These are phyloP conservation scores for Panaeolus cyanescens DNA, from an alignment of 768 basidiomycete genomes.

Conservation along the genomic window DNA sequence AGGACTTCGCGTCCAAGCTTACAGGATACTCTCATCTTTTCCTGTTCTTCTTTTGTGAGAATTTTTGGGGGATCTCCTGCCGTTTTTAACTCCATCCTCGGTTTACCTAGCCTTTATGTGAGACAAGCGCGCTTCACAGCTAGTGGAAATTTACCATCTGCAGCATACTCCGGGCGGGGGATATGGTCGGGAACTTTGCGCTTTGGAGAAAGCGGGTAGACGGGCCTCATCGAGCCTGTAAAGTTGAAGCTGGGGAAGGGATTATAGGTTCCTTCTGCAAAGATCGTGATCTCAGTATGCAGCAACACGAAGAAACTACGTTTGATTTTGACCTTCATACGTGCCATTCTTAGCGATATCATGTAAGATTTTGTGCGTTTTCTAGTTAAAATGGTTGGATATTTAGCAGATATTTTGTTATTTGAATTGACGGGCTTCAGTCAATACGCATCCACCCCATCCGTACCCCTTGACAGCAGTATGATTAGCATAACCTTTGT, in stretches of 20 bases:
- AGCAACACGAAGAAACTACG: not conserved
- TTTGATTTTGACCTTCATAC: slow-evolving; percentile 7
- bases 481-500: slow-evolving; percentile 13
- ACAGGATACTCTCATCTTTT: slow-evolving; percentile 87
- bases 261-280: slow-evolving; percentile 72
- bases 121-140: too few species aligned
- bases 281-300: not conserved
- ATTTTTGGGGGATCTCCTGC: slow-evolving; percentile 66
- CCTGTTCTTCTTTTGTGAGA: slow-evolving; percentile 73
- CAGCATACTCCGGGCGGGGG: slow-evolving; percentile 85
- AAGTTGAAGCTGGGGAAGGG: slow-evolving; percentile 78
- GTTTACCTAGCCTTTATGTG: slow-evolving; percentile 62
- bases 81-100: slow-evolving; percentile 56
- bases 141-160: slow-evolving; percentile 38
- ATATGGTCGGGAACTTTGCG: slow-evolving; percentile 84
- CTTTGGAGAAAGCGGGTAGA: slow-evolving; percentile 81
- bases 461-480: slow-evolving; percentile 12
- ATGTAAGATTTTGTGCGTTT: slow-evolving; percentile 81
- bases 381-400: slow-evolving; percentile 44
- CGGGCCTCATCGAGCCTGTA: slow-evolving; percentile 78
- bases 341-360: slow-evolving; percentile 49
- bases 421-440: not conserved
- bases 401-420: not conserved
- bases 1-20: slow-evolving; percentile 90
- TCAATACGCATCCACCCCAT: not conserved